Evolutionary conservation across 495 filamentous ascomycete genomes (phyloP).

Genomic region (Hypomontagnella submonticulosa): DNA sequence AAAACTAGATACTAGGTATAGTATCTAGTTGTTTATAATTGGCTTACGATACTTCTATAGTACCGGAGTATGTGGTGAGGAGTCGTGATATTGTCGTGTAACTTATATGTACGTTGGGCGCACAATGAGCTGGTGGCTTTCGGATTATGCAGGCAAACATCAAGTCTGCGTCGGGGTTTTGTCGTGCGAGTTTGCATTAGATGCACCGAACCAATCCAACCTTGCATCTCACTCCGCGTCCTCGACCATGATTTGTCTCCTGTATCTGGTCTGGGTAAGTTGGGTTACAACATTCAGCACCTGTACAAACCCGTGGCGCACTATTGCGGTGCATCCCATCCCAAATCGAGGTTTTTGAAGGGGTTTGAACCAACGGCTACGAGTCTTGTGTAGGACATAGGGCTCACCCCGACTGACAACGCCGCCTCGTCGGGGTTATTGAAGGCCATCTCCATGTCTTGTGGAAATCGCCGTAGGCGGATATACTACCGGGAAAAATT

Average conservation of each 20-base stretch:
- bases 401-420: slow-evolving; percentile 34
- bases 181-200: slow-evolving; percentile 36
- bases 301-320: slow-evolving; percentile 41
- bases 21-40: neutral
- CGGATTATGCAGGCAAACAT: slow-evolving; percentile 44
- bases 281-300: slow-evolving; percentile 36
- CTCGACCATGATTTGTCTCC: slow-evolving; percentile 31
- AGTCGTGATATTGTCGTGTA: slow-evolving; percentile 11
- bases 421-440: slow-evolving; percentile 30
- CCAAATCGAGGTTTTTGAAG: slow-evolving; percentile 10
- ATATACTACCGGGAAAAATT: slow-evolving; percentile 1
- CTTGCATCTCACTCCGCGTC: slow-evolving; percentile 16
- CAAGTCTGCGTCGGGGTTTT: slow-evolving; percentile 38
- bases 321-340: slow-evolving; percentile 32
- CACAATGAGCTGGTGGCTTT: slow-evolving; percentile 34
- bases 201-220: slow-evolving; percentile 27
- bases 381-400: slow-evolving; percentile 33
- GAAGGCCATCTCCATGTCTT: slow-evolving; percentile 18
- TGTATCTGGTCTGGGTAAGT: slow-evolving; percentile 18
- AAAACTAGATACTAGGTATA: no score
- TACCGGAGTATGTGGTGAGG: neutral
- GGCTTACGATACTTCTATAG: neutral
- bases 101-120: slow-evolving; percentile 30
- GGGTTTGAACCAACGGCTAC: slow-evolving; percentile 24
- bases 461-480: neutral